Base-by-base conservation (phyloP, 1,139 yeast species). In the Wickerhamiella pararugosa region DNA sequence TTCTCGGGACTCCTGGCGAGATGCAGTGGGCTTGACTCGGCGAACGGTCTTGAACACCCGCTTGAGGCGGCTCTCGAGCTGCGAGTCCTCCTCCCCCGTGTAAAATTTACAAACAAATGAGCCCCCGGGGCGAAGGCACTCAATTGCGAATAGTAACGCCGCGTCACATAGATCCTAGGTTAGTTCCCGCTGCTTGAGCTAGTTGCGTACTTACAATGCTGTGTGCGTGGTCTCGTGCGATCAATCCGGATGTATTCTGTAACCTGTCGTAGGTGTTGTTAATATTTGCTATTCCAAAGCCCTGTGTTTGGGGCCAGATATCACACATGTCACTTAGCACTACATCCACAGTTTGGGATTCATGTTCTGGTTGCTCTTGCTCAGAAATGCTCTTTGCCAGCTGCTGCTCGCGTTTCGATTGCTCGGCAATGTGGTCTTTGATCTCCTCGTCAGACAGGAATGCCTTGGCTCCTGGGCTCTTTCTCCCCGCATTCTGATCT, bases 301-400 rank as follows among this genome's bases (percentile, higher is more conserved):
- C 83, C 29, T 67, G 59, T 39, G 66, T 65, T 57, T 78, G 87
- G 44, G 76, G 68, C 58, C 75, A 71, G 33, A 93, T 87, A 53
- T 70, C 83, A 60, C 80, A 75, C 78, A 90, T 78, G 66, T 90
- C 98, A 58, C 96, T 83, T 36, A 90, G 57, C 32, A 87, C 73
- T 40, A 87, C 64, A 60, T 87, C 83, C 43, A 76, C 69, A 5
- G 76, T 39, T 40, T 45, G 33, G 34, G 27, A 28, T 4, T 36
- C 40, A 7, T 36, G 34, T 10, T 37, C 40, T 8, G 9, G 25
- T 25, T 32, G 26, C 26, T 33, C 27, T 3, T 37, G 42, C 26
- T 28, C 40, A 10, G 26, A 21, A 30, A 36, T 9, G 6, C 33
- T 10, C 8, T 7, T 21, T 10, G n/a, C 32, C 11, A 33, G 36